A percentile compares a stretch with the other conserved stretches of the same genome.
Evolutionary conservation across 208 protist species (phyloP).

Genomic region (Naegleria gruberi): DNA sequence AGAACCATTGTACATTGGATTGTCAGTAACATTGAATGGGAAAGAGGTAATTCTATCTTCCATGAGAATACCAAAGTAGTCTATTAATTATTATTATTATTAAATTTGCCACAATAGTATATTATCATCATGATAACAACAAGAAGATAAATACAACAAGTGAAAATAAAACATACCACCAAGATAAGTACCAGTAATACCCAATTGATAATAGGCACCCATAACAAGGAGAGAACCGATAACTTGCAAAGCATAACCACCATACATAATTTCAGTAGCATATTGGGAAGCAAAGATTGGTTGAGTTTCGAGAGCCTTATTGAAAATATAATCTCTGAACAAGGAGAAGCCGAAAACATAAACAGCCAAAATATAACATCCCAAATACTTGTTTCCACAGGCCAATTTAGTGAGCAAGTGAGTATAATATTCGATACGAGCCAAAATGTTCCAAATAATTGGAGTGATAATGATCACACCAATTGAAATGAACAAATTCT

Average conservation of each 20-base stretch:
- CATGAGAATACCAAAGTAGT: slow-evolving; percentile 87
- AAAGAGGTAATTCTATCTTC: slow-evolving; percentile 70
- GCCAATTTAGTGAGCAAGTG: slow-evolving; percentile 58
- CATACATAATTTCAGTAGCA: slow-evolving; percentile 19
- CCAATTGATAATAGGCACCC: slow-evolving; percentile 56
- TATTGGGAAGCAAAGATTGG: slow-evolving; percentile 26
- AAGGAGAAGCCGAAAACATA: slow-evolving; percentile 64
- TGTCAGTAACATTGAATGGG: slow-evolving; percentile 75
- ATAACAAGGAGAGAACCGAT: slow-evolving; percentile 60
- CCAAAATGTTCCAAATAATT: slow-evolving; percentile 73
- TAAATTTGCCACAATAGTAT: too few relatives aligned
- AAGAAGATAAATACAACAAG: not conserved
- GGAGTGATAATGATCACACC: slow-evolving; percentile 57
- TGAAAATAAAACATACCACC: slow-evolving; percentile 33
- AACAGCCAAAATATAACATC: slow-evolving; percentile 68
- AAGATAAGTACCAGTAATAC: slow-evolving; percentile 80
- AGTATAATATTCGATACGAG: slow-evolving; percentile 67
- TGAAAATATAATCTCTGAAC: slow-evolving; percentile 61
- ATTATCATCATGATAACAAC: not conserved
- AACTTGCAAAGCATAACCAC: slow-evolving; percentile 45
- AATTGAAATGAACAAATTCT: slow-evolving; percentile 31
- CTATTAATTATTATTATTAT: slow-evolving; percentile 25
- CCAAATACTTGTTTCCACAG: slow-evolving; percentile 41
- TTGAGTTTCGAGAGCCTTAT: slow-evolving; percentile 50
- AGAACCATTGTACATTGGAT: slow-evolving; percentile 85